These are phyloP conservation scores for Claviceps sorghi DNA, from an alignment of 2,329 filamentous ascomycete genomes.

Conservation along the genomic window DNA sequence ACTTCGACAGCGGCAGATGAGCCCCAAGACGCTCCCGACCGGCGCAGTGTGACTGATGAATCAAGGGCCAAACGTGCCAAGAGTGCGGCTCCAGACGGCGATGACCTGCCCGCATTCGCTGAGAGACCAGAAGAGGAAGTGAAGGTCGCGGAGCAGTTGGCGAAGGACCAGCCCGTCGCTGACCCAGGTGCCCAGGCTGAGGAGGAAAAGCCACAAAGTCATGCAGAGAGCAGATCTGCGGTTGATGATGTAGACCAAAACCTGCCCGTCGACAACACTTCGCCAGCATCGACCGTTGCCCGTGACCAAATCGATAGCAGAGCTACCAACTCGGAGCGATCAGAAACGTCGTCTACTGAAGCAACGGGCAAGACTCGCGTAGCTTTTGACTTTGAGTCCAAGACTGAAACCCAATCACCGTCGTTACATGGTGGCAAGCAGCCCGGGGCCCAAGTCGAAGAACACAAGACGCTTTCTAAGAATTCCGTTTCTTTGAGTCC, in stretches of 20 bases:
- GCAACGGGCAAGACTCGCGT: slow-evolving; percentile 29
- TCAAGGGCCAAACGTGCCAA: slow-evolving; percentile 63
- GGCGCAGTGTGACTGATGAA: slow-evolving; percentile 42
- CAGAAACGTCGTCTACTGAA: slow-evolving; percentile 37
- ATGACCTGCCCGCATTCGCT: slow-evolving; percentile 65
- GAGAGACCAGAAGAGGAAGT: slow-evolving; percentile 25
- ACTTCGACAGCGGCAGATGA: slow-evolving; percentile 13
- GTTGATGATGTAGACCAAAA: slow-evolving; percentile 27
- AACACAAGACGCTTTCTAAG: slow-evolving; percentile 44
- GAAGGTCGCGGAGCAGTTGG: background rate
- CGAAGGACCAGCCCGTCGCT: background rate
- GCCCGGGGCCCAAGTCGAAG: slow-evolving; percentile 21
- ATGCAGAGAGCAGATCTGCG: slow-evolving; percentile 9
- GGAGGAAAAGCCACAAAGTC: background rate
- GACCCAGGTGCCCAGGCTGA: background rate
- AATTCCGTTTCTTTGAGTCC: slow-evolving; percentile 55
- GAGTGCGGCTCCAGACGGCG: slow-evolving; percentile 48
- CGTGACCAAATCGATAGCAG: slow-evolving; percentile 41
- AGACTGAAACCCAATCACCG: slow-evolving; percentile 33
- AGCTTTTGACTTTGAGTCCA: slow-evolving; percentile 46
- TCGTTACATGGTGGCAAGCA: slow-evolving; percentile 33
- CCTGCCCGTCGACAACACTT: slow-evolving; percentile 34
- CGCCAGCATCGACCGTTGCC: slow-evolving; percentile 37
- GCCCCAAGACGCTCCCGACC: slow-evolving; percentile 30
- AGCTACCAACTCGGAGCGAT: slow-evolving; percentile 35